phyloP scores from a whole-genome alignment of 2,329 filamentous ascomycete species.

The Trichoderma asperellum region DNA sequence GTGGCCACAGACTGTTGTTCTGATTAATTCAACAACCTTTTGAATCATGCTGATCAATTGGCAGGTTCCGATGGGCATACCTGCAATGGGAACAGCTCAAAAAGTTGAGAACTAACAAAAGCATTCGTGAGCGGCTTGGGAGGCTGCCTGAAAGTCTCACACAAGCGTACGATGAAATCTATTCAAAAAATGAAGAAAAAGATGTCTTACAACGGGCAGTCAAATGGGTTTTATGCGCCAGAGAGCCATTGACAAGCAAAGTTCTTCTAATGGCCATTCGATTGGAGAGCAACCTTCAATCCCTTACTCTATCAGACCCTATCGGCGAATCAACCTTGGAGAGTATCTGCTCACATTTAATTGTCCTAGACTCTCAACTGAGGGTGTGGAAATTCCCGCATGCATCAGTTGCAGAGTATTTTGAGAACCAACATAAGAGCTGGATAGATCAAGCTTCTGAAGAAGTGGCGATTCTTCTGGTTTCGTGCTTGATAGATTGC shows the following conservation, averaged over 20 bases:
- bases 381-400: constrained; percentile 2
- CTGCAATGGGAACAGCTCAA: constrained; percentile 12
- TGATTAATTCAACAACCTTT: background rate
- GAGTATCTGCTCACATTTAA: background rate
- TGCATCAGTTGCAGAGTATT: constrained; percentile 13
- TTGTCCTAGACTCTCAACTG: background rate
- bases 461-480: background rate
- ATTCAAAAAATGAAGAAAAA: background rate
- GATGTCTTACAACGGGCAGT: background rate
- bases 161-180: background rate
- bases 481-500: background rate
- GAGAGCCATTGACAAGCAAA: background rate
- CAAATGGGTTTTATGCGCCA: background rate
- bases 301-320: background rate
- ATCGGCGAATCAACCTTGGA: background rate
- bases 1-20: background rate
- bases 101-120: background rate
- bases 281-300: background rate
- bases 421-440: background rate
- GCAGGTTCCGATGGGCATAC: constrained; percentile 2
- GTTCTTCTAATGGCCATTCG: background rate
- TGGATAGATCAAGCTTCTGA: background rate
- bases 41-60: background rate
- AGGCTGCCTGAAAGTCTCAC: background rate
- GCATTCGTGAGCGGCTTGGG: background rate